Evolutionary conservation across 306 rosid genomes (phyloP).

Genomic region (Glycyrrhiza uralensis): DNA sequence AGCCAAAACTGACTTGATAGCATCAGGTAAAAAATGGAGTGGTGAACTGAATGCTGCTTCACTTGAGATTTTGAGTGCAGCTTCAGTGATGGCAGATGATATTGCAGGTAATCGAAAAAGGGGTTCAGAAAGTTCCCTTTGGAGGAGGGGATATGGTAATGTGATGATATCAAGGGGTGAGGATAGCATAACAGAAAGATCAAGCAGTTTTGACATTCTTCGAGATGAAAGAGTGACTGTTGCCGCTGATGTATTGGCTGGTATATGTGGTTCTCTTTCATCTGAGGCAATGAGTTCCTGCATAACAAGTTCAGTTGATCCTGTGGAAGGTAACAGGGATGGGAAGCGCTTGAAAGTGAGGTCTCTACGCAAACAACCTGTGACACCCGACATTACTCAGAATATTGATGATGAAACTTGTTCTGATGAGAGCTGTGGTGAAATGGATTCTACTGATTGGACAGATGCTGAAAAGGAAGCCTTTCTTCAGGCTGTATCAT

Average conservation of each 20-base stretch:
- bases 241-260: constrained; percentile 69
- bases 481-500: constrained; percentile 70
- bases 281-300: constrained; percentile 68
- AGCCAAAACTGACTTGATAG: constrained; percentile 39
- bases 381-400: constrained; percentile 35
- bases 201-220: constrained; percentile 38
- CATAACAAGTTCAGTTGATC: constrained; percentile 55
- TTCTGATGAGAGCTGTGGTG: constrained; percentile 78
- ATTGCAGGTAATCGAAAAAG: constrained; percentile 28
- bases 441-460: constrained; percentile 73
- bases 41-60: constrained; percentile 51
- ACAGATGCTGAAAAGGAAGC: constrained; percentile 72
- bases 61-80: constrained; percentile 68
- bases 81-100: constrained; percentile 53
- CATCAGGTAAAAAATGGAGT: constrained; percentile 58
- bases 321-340: constrained; percentile 42
- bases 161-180: constrained; percentile 32
- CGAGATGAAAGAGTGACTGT: constrained; percentile 60
- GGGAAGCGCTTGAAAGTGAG: constrained; percentile 43
- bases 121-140: constrained; percentile 38
- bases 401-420: constrained; percentile 56
- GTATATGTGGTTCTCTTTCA: constrained; percentile 59
- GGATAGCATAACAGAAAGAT: constrained; percentile 27
- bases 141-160: constrained; percentile 44
- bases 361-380: constrained; percentile 28